These are phyloP conservation scores for Heliamphora pulchella DNA, from an alignment of 179 eudicot species.

Conservation along the genomic window DNA sequence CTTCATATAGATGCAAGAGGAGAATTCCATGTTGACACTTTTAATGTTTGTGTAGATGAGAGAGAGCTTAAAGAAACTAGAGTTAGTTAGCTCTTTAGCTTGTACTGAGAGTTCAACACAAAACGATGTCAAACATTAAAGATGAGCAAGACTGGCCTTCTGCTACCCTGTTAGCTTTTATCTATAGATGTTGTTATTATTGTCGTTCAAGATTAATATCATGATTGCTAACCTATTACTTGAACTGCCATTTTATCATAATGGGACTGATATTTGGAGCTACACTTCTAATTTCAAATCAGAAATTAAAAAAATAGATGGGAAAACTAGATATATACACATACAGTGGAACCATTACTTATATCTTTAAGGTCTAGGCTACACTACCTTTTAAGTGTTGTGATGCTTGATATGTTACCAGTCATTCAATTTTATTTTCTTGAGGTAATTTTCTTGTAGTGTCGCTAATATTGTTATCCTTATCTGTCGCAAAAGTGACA, in stretches of 20 bases:
- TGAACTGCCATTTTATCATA: background rate
- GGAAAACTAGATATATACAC: too few relatives aligned
- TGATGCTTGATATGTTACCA: too few relatives aligned
- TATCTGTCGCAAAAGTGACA: too few relatives aligned
- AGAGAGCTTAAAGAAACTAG: background rate
- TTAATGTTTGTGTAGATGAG: background rate
- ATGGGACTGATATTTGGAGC: background rate
- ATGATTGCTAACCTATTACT: background rate
- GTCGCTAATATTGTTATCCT: too few relatives aligned
- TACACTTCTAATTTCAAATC: too few relatives aligned
- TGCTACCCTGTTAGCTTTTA: background rate
- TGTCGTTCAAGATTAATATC: background rate
- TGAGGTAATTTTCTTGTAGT: too few relatives aligned
- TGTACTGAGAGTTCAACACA: background rate
- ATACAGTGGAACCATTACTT: too few relatives aligned
- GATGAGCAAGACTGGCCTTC: background rate
- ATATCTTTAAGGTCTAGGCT: too few relatives aligned
- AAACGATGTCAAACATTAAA: background rate
- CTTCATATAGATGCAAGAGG: background rate
- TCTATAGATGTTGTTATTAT: background rate
- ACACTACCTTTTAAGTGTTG: too few relatives aligned
- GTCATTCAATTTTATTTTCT: too few relatives aligned
- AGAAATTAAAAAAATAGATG: too few relatives aligned
- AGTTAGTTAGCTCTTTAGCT: background rate
- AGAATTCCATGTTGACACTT: background rate